Evolutionary conservation across 768 basidiomycete species (phyloP).

Genomic region (Dictyophora rubrovolvata): DNA sequence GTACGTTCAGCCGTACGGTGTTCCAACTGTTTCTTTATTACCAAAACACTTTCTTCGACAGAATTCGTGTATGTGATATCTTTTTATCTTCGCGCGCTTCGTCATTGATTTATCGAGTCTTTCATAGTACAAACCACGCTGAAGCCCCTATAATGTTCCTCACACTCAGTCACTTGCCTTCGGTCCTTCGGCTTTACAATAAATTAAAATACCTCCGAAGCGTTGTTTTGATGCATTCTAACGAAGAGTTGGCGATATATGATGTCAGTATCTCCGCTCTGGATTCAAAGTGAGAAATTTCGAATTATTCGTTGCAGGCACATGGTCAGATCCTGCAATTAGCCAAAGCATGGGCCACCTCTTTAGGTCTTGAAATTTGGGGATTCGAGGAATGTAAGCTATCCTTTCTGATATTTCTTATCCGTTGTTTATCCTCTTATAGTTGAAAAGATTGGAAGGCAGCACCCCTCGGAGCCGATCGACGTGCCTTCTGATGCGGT

Average conservation of each 20-base stretch:
- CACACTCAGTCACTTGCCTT: neutral
- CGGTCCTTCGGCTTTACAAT: neutral
- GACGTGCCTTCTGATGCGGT: slow-evolving; percentile 52
- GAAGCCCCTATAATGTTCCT: neutral
- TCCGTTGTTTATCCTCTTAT: neutral
- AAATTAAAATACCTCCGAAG: neutral
- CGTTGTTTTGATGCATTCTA: neutral
- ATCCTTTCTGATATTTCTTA: neutral
- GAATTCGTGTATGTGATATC: neutral
- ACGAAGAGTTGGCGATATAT: neutral
- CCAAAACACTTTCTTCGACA: neutral
- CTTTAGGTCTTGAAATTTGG: neutral
- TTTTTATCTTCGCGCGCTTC: neutral
- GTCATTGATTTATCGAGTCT: neutral
- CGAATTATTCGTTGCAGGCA: neutral
- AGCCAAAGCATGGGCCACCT: neutral
- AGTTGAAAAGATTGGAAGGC: slow-evolving; percentile 73
- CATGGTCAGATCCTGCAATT: neutral
- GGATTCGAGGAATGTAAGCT: neutral
- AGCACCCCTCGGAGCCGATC: slow-evolving; percentile 48
- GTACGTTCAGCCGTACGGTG: neutral
- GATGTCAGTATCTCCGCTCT: neutral
- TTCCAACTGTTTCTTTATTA: neutral
- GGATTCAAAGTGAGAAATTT: too few relatives aligned
- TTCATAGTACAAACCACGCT: neutral